A percentile compares a stretch with the other conserved stretches of the same genome.
phyloP scores from a whole-genome alignment of 495 filamentous ascomycete genomes.

The Penicillium soppii region DNA sequence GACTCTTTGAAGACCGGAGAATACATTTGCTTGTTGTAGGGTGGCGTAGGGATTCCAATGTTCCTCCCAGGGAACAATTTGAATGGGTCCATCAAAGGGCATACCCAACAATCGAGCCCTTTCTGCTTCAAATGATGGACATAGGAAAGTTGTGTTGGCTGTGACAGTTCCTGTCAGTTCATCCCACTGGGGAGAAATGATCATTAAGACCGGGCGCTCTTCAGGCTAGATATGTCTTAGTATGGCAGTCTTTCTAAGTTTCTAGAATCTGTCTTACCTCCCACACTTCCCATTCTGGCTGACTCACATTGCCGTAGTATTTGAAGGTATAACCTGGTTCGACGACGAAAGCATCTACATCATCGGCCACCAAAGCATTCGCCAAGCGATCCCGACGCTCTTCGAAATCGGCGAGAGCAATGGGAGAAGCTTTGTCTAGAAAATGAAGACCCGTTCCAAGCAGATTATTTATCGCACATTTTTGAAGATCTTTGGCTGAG shows the following conservation, averaged over 20 bases:
- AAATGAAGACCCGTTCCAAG: slow-evolving; percentile 44
- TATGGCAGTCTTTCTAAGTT: neutral
- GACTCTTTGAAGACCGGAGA: slow-evolving; percentile 8
- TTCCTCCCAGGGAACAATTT: slow-evolving; percentile 54
- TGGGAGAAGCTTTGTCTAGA: slow-evolving; percentile 40
- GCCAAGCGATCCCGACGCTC: slow-evolving; percentile 46
- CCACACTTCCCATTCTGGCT: slow-evolving; percentile 58
- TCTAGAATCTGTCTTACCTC: slow-evolving; percentile 25
- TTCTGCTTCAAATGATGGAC: slow-evolving; percentile 54
- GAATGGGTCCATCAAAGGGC: slow-evolving; percentile 42
- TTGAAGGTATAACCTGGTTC: slow-evolving; percentile 59
- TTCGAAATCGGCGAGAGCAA: slow-evolving; percentile 41
- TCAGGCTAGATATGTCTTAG: slow-evolving; percentile 36
- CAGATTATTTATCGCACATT: slow-evolving; percentile 46
- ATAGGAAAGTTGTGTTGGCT: slow-evolving; percentile 50
- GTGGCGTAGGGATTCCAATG: slow-evolving; percentile 57
- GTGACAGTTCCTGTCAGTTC: slow-evolving; percentile 33
- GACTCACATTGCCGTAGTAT: slow-evolving; percentile 56
- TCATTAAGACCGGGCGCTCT: slow-evolving; percentile 56
- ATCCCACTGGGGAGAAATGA: slow-evolving; percentile 39
- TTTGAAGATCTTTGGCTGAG: slow-evolving; percentile 23
- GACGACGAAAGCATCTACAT: slow-evolving; percentile 49
- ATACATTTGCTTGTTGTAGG: slow-evolving; percentile 33
- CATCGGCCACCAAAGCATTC: slow-evolving; percentile 41
- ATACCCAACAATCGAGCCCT: slow-evolving; percentile 51